Conservation (phyloP, 208 protist species). For the Lotmaria passim region DNA sequence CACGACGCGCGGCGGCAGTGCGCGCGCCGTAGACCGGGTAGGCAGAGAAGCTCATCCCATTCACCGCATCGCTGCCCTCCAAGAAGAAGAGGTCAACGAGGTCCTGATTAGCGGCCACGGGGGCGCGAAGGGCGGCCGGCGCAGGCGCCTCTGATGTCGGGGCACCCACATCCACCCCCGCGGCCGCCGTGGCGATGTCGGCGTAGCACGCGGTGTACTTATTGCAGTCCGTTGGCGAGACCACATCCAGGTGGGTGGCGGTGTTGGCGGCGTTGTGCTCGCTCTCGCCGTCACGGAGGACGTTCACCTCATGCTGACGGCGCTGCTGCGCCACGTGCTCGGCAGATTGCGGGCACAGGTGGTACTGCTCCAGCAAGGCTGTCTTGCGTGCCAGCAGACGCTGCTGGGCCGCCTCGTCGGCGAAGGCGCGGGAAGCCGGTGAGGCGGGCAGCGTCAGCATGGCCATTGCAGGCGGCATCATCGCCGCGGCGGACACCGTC, state of each 20-base stretch:
- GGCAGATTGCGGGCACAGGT: constrained; percentile 25
- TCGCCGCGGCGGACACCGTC: constrained; percentile 18
- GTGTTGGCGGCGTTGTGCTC: too few relatives aligned
- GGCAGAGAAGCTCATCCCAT: constrained; percentile 44
- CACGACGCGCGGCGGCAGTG: constrained; percentile 39
- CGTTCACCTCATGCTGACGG: constrained; percentile 6
- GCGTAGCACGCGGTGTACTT: constrained; percentile 18
- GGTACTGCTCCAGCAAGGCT: constrained; percentile 25
- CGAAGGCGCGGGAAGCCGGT: neutral
- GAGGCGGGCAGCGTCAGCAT: neutral
- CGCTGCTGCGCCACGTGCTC: constrained; percentile 1
- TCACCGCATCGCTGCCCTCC: constrained; percentile 47
- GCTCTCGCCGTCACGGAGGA: constrained; percentile 13
- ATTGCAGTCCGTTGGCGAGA: constrained; percentile 30
- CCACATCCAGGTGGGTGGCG: too few relatives aligned
- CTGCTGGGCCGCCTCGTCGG: constrained; percentile 13
- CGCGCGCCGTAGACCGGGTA: constrained; percentile 49
- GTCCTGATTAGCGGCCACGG: constrained; percentile 38
- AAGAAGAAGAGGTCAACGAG: constrained; percentile 55
- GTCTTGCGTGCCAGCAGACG: constrained; percentile 20
- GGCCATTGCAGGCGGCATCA: neutral
- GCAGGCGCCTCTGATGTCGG: neutral
- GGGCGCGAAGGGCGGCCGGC: neutral
- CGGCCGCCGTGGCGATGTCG: neutral
- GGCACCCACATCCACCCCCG: constrained; percentile 1